Base-by-base conservation (phyloP, 805 yeast genomes). In the Kazachstania africana region DNA sequence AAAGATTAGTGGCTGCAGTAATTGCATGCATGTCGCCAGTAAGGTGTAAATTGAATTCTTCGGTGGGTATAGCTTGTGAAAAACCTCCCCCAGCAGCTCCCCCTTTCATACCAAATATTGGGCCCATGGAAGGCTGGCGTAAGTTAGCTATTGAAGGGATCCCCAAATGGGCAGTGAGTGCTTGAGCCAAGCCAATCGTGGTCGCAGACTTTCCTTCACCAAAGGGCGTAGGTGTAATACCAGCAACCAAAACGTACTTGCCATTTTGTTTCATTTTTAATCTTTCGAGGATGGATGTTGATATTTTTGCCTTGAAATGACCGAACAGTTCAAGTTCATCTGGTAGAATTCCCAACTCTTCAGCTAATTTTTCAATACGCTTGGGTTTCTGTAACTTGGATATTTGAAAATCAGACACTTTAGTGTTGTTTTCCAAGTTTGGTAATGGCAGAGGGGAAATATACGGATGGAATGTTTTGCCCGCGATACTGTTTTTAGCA, bases 41-140 rank as follows among this genome's bases (percentile, higher is more conserved):
- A 45, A 88, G 68, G 55, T 88, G 97, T 82, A 88, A 75, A 65
- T 91, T 88, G 68, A 88, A 88, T 62, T 88, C 96, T 59, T 88
- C 98, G 96, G 88, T 88, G 31, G 97, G 97, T 47, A 88, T 87
- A 27, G 88, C 97, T 62, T 88, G 97, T 3, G 97, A 72, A 60
- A 84, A 88, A 27, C 97, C 97, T 53, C 97, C 98, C 46, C 98
- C 98, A 13, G 97, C 97, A 37, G 98, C 98, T 58, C 97, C 97
- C 50, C 98, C 98, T 63, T 88, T 88, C 48, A 88, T 85, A 57
- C 98, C 98, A 50, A 88, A 88, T n/a, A 97, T 88, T 29, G 98
- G 98, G 24, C 97, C 97, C 95, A 88, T 84, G 9, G 94, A 80
- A 18, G 97, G 97, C 57, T 88, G 98, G 57, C 98, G 79, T 31